Conservation (phyloP, 2,329 filamentous ascomycete genomes). For the Samsoniella hepiali region DNA sequence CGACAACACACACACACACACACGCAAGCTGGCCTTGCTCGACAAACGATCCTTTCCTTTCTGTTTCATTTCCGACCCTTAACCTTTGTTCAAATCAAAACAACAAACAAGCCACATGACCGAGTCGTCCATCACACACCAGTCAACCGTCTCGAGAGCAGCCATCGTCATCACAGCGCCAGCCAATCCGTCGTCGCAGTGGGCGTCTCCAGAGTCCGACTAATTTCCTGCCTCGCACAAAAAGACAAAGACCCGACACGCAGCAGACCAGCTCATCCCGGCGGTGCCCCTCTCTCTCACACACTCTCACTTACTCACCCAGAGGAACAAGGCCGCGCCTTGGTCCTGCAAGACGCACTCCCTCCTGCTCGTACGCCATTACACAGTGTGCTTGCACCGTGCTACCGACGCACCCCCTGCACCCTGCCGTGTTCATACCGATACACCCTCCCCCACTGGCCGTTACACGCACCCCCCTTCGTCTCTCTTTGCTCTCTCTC, state of each 20-base stretch:
- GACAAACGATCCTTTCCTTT: conserved; percentile 32
- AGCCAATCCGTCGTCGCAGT: conserved; percentile 11
- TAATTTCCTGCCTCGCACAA: conserved; percentile 14
- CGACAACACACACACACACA: conserved; percentile 24
- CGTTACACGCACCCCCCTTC: conserved; percentile 5
- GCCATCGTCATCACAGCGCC: conserved; percentile 4
- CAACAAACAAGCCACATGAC: conserved; percentile 10
- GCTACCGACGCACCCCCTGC: conserved; percentile 9
- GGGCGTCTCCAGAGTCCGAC: conserved; percentile 2
- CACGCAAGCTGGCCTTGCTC: conserved; percentile 59
- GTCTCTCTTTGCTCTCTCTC: neutral
- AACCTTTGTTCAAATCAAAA: conserved; percentile 10
- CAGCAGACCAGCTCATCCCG: conserved; percentile 12
- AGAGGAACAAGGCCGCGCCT: neutral
- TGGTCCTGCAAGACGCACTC: neutral
- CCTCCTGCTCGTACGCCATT: conserved; percentile 5
- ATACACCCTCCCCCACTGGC: neutral
- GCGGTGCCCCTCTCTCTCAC: neutral
- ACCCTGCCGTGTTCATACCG: neutral
- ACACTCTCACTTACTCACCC: neutral
- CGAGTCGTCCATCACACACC: neutral
- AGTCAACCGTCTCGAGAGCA: conserved; percentile 10
- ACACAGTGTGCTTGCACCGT: conserved; percentile 14
- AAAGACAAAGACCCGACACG: neutral
- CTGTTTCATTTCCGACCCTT: conserved; percentile 31